Base-by-base conservation (phyloP, 306 rosid species). In the Pterocarpus santalinus region DNA sequence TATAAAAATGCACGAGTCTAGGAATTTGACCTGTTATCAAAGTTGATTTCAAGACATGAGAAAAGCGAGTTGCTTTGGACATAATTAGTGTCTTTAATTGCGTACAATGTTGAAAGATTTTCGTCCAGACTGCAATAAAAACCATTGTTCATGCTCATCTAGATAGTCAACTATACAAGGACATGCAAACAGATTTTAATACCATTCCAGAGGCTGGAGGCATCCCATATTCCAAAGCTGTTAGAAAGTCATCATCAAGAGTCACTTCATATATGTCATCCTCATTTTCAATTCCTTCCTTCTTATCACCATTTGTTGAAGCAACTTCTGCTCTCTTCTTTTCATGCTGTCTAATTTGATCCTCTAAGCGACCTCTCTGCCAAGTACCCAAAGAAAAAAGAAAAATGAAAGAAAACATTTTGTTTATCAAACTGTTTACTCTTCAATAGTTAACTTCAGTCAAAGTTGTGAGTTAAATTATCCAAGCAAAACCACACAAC, bases 171-270 rank as follows among this genome's bases (percentile, higher is more conserved):
- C 49, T 8, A 38, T 6, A 72, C 2, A 49, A 63, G 66, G 58
- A 44, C 64, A 44, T 9, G 83, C 6, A 72, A 73, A 82, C 68
- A 10, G 72, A 85, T 62, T 46, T 72, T 32, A 65, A 76, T 91
- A 95, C 99, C 99, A 95, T 82, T 90, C 99, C 99, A 28, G 98
- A 93, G 64, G 99, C 98, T 34, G 99, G 97, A 78, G 99, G 99
- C 99, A 95, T 93, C 80, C 99, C 99, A 78, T 95, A 93, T 82
- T 95, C 99, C 93, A 95, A 82, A 83, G 99, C 98, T 15, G 97
- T 95, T 36, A 95, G 69, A 73, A 95, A 95, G 84, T 95, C 99
- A 55, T 95, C 97, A 76, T 95, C 99, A 76, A 95, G 93, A 34
- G 92, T 90, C 84, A 95, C 98, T 74, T 93, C 97, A 78, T 93